Evolutionary conservation across 495 filamentous ascomycete species (phyloP), one percentile per base, ranked within the genome.

Genomic region (Annulohypoxylon stygium): DNA sequence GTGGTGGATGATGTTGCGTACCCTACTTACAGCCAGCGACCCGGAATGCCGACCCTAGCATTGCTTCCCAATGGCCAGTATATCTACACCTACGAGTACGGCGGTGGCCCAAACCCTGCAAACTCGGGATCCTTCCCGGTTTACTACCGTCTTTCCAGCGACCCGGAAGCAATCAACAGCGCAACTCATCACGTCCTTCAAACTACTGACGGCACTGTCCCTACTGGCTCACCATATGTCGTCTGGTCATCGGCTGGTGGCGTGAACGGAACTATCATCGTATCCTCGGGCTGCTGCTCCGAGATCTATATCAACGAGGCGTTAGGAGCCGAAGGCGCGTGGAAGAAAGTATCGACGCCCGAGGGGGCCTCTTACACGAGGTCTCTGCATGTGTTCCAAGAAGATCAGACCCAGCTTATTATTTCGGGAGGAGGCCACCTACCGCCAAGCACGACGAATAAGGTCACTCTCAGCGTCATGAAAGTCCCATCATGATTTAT

Each of bases 1-100:
- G 78, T 84, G 7, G 86, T 91, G 23, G 82, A 91, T 59, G 91
- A 93, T 76, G 88, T 91, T 6, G 81, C 82, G 8, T 88, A 89
- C 67, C 72, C 83, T 11, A 83, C 78, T 9, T 91, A 92, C 74
- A 85, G 83, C n/a, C 86, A 85, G 54, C 86, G 90, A 6, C 91
- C 91, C 0, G 91, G 90, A 48, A 93, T 93, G 91, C 85, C 90
- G 8, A 84, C 85, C 8, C 83, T 91, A 4, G 76, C 87, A 34
- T 61, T 87, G 70, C 85, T 92, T 12, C 88, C 89, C 1, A 88
- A 89, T 73, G 84, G 84, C 53, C 81, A 88, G 69, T 91, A 84
- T 73, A 89, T 92, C 70, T 86, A 87, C 78, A 84, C 84, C 30
- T 90, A 90, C 75, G 90, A 92, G 78, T 89, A 87, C 68, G 87